These are phyloP conservation scores for Excoecaria agallocha DNA, from an alignment of 345 rosid species.

Conservation along the genomic window DNA sequence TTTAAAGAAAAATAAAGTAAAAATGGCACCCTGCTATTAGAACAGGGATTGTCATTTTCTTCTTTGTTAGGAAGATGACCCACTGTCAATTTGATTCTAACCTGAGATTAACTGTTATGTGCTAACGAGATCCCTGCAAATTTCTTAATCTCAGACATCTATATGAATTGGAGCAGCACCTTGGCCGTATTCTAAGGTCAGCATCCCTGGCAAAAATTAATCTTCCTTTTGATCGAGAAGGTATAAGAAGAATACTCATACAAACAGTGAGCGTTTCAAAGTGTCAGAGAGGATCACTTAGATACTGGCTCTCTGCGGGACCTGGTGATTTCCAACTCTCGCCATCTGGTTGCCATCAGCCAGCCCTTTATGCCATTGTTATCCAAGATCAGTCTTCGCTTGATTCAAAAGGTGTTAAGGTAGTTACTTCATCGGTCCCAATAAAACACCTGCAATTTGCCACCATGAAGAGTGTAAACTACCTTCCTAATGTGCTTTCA, in stretches of 20 bases:
- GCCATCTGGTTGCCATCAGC: slow-evolving; percentile 52
- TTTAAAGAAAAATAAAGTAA: not conserved
- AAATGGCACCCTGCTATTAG: not conserved
- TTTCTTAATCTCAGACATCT: slow-evolving; percentile 47
- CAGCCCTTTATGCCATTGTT: slow-evolving; percentile 77
- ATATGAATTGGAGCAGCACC: slow-evolving; percentile 86
- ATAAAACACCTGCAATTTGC: slow-evolving; percentile 77
- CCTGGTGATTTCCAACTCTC: slow-evolving; percentile 84
- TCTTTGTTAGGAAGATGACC: slow-evolving; percentile 6
- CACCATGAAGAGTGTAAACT: slow-evolving; percentile 75
- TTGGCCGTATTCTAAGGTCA: slow-evolving; percentile 77
- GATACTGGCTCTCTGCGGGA: slow-evolving; percentile 91
- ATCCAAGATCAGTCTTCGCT: slow-evolving; percentile 43
- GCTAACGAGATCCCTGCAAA: not conserved
- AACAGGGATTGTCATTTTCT: not conserved
- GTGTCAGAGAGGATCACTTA: slow-evolving; percentile 65
- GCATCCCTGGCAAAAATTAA: slow-evolving; percentile 72
- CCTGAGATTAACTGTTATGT: not conserved
- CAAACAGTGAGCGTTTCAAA: slow-evolving; percentile 66
- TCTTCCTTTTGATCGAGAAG: slow-evolving; percentile 57
- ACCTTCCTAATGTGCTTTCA: slow-evolving; percentile 87
- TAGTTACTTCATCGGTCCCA: slow-evolving; percentile 64
- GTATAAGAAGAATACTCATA: slow-evolving; percentile 57
- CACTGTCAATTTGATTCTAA: not conserved
- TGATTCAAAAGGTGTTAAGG: slow-evolving; percentile 58